Evolutionary conservation across 2,329 filamentous ascomycete species (phyloP), one percentile per base, ranked within the genome.

Genomic region (Neobulgaria alba): DNA sequence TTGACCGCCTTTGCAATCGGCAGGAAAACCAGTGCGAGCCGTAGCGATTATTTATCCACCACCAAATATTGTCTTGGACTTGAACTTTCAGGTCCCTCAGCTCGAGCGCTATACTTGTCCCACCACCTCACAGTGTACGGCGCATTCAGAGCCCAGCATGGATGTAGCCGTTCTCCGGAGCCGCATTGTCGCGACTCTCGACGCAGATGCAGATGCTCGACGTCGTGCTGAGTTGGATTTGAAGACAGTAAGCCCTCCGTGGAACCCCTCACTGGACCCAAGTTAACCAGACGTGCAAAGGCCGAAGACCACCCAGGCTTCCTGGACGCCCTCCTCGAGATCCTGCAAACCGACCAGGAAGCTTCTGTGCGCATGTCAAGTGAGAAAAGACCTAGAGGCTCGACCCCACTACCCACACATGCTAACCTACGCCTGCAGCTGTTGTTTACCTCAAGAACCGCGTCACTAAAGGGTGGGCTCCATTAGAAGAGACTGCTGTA

Each of bases 401-500:
- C 40, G 48, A 49, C 54, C 51, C 49, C 45, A 50, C 53, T 47
- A 46, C 54, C 47, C 49, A 31, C 51, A 48, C 47, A 49, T 54
- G 51, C 56, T 57, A 52, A 60, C 47, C 43, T 52, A 46, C 46
- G 36, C 45, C 39, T 52, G 48, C 64, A 95, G 90, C 88, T 59
- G 89, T 90, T 60, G 86, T 98, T 56, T 98, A 96, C 67, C 79
- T 96, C 63, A 98, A 98, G 71, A 96, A 98, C 68, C 84, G 89
- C 61, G 84, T 96, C 63, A 90, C 85, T 63, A 84, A 89, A 61
- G 88, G 86, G 57, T 98, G 92, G 92, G 75, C 82, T 41, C 79
- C 77, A 48, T 72, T 74, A 58, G 85, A 93, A 51, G 83, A 90
- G 51, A 79, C 14, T 21, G 21, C 75, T 59, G 75, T 80, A 48